Conservation (phyloP, 306 rosid genomes). For the Lupinus albus region DNA sequence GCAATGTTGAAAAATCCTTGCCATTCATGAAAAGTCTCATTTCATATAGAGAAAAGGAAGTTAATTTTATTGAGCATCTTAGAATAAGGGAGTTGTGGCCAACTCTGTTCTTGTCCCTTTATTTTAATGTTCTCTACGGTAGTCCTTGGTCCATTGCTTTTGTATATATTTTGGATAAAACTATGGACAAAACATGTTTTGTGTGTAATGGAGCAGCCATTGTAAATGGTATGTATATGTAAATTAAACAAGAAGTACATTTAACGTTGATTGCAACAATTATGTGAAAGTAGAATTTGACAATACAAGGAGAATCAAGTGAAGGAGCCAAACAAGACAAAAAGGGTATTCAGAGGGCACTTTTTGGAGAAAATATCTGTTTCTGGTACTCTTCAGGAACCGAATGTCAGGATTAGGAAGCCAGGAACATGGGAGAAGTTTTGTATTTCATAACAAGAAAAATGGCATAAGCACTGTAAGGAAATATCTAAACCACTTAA, state of each 20-base stretch:
- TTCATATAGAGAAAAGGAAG: not conserved
- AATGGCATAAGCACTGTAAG: too few species aligned
- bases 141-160: constrained; percentile 39
- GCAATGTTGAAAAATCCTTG: constrained; percentile 8
- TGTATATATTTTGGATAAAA: constrained; percentile 8
- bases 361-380: not conserved
- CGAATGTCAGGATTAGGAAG: not conserved
- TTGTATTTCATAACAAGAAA: not conserved
- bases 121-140: not conserved
- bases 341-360: not conserved
- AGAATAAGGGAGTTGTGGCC: constrained; percentile 28
- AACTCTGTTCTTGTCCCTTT: not conserved
- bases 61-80: constrained; percentile 19
- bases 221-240: too few species aligned
- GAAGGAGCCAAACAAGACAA: too few species aligned
- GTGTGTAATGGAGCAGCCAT: not conserved
- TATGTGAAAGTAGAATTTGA: not conserved
- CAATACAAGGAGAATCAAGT: not conserved
- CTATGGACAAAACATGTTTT: not conserved
- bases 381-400: not conserved
- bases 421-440: not conserved
- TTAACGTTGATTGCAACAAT: not conserved
- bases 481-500: not conserved
- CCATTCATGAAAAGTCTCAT: not conserved
- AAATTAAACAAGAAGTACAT: too few species aligned